Evolutionary conservation across 1,139 yeast species (phyloP).

Genomic region (Eremothecium gossypii): DNA sequence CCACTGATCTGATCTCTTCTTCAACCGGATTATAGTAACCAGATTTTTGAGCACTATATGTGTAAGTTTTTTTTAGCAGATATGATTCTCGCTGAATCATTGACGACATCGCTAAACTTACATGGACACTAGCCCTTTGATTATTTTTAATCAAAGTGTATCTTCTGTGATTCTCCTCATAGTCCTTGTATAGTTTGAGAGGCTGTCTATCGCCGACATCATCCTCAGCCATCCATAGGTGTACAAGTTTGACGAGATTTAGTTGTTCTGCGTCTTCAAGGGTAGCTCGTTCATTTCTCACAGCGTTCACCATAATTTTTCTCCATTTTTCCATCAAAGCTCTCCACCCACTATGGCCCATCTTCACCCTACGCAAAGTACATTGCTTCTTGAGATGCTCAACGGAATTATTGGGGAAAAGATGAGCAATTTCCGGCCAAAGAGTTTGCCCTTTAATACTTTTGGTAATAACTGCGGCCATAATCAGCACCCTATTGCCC

Average conservation of each 20-base stretch:
- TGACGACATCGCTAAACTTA: constrained; percentile 27
- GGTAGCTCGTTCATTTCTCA: constrained; percentile 23
- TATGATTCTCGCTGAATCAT: constrained; percentile 29
- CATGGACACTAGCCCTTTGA: constrained; percentile 7
- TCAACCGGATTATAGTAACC: constrained; percentile 10
- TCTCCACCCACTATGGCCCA: constrained; percentile 29
- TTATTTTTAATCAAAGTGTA: constrained; percentile 19
- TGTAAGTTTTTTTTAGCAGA: constrained; percentile 21
- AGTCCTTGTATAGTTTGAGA: constrained; percentile 18
- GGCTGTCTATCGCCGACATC: constrained; percentile 11
- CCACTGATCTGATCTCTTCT: constrained; percentile 20
- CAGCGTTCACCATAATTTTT: constrained; percentile 23
- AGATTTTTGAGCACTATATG: constrained; percentile 2
- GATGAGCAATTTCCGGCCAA: constrained; percentile 25
- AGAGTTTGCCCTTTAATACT: constrained; percentile 28
- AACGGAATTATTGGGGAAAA: constrained; percentile 27
- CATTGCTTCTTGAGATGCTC: constrained; percentile 28
- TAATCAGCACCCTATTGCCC: constrained; percentile 23
- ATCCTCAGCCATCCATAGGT: constrained; percentile 24
- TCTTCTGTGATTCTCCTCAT: constrained; percentile 20
- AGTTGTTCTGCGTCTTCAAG: constrained; percentile 26
- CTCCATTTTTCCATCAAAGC: constrained; percentile 28
- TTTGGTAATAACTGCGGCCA: constrained; percentile 27
- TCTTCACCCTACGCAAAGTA: constrained; percentile 24
- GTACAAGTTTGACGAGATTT: constrained; percentile 19